These are phyloP conservation scores for Camillea tinctor DNA, from an alignment of 2,329 filamentous ascomycete genomes.

Conservation along the genomic window DNA sequence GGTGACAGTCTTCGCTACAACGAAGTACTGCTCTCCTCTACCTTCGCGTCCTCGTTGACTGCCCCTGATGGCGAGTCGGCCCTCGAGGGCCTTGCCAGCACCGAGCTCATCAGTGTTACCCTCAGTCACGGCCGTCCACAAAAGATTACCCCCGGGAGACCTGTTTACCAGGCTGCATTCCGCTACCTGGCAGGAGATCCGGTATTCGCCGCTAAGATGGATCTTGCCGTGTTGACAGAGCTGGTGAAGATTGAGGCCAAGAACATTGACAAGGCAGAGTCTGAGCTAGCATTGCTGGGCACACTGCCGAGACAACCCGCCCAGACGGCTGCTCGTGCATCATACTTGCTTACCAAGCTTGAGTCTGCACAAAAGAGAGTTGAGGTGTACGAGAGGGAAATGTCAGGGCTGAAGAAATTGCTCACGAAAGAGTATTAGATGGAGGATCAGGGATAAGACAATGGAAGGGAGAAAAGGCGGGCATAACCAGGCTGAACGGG, in stretches of 20 bases:
- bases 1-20: constrained; percentile 75
- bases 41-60: constrained; percentile 62
- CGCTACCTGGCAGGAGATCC: constrained; percentile 66
- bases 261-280: constrained; percentile 75
- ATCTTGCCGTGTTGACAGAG: constrained; percentile 67
- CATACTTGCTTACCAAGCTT: constrained; percentile 74
- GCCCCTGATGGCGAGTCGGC: constrained; percentile 67
- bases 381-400: constrained; percentile 70
- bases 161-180: constrained; percentile 87
- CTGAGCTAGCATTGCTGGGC: constrained; percentile 71
- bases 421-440: constrained; percentile 41
- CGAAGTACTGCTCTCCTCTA: constrained; percentile 73
- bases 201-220: constrained; percentile 71
- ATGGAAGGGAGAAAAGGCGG: background rate
- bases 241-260: constrained; percentile 69
- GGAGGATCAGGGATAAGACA: background rate
- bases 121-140: constrained; percentile 74
- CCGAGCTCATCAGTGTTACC: constrained; percentile 79
- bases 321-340: constrained; percentile 64
- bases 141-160: constrained; percentile 75
- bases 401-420: constrained; percentile 68
- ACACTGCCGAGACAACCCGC: constrained; percentile 67
- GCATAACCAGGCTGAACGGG: background rate
- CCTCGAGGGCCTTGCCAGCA: constrained; percentile 76
- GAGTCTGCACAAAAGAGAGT: constrained; percentile 73